Evolutionary conservation across 495 filamentous ascomycete species (phyloP), one percentile per base, ranked within the genome.

Genomic region (Astrothelium macrocarpum): DNA sequence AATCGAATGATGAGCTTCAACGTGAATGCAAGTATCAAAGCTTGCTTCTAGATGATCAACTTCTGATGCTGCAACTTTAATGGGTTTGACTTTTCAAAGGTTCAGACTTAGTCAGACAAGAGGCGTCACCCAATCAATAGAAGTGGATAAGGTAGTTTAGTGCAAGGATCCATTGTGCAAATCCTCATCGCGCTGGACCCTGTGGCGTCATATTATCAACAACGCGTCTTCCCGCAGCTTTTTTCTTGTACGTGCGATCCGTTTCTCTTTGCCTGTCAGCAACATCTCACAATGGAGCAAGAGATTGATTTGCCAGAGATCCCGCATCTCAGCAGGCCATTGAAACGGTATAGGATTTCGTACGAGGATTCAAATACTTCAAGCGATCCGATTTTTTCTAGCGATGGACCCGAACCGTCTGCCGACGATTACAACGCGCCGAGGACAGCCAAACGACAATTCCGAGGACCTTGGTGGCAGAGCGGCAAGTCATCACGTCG

Each of bases 401-500:
- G 56, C 20, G 62, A 45, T 20, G 49, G 32, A 18, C 43, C 34
- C 4, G 64, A 64, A 20, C 34, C 56, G 7, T 61, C 60, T 46
- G 29, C 10, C 14, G 36, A 64, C 1, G 36, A 61, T 29, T 45
- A 25, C 16, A 32, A 56, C 11, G 28, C 25, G 20, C 63, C 34
- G 26, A 49, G 64, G 43, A 56, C 25, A 12, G 60, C 61, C 25
- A 70, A 70, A 39, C 26, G 59, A 42, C 53, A 61, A 31, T 46
- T 65, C 4, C 43, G 59, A 26, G 68, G 68, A 10, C 53, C 66
- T n/a, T 70, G 66, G 65, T 70, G 63, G 59, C 14, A 60, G 11
- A 42, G 34, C 29, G 29, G 60, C 14, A 26, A 61, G 29, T 62
- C 83, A 75, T 61, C 67, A 72, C 72, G 76, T 32, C 85, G 84